Evolutionary conservation across 2,329 filamentous ascomycete genomes (phyloP).

Genomic region (Cladorrhinum sp.): DNA sequence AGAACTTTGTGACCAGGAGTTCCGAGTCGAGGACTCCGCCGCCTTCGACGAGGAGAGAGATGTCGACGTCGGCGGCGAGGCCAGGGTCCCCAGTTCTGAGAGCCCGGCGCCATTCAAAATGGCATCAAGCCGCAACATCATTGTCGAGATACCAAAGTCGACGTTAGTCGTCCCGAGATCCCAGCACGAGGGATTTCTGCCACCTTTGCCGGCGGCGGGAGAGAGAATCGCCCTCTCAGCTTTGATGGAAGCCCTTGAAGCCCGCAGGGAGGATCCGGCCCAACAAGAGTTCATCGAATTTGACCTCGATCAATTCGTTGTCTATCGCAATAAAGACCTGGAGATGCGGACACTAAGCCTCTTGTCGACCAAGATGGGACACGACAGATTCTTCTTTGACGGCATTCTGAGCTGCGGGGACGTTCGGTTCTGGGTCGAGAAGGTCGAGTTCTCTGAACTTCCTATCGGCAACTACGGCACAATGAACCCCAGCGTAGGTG

Average conservation of each 20-base stretch:
- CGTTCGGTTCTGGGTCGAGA: conserved; percentile 48
- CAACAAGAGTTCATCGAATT: conserved; percentile 45
- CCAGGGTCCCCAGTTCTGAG: background rate
- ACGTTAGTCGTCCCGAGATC: conserved; percentile 32
- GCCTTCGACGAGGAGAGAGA: background rate
- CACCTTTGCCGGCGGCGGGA: conserved; percentile 22
- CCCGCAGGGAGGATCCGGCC: conserved; percentile 12
- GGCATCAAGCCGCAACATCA: conserved; percentile 12
- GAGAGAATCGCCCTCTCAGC: conserved; percentile 35
- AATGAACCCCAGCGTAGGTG: conserved; percentile 44
- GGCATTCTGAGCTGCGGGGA: conserved; percentile 52
- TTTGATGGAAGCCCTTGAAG: conserved; percentile 28
- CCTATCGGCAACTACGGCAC: conserved; percentile 66
- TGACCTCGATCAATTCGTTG: conserved; percentile 54
- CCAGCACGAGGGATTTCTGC: conserved; percentile 27
- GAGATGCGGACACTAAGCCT: conserved; percentile 57
- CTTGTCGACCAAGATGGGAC: conserved; percentile 42
- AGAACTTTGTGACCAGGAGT: background rate
- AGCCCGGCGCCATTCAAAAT: conserved; percentile 2
- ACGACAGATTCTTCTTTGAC: conserved; percentile 57
- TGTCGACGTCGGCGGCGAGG: background rate
- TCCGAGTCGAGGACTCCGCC: background rate
- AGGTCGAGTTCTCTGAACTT: conserved; percentile 54
- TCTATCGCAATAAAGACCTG: conserved; percentile 31
- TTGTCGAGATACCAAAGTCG: conserved; percentile 28